Conservation (phyloP, 805 yeast species). For the Yamadazyma paraphyllophila region DNA sequence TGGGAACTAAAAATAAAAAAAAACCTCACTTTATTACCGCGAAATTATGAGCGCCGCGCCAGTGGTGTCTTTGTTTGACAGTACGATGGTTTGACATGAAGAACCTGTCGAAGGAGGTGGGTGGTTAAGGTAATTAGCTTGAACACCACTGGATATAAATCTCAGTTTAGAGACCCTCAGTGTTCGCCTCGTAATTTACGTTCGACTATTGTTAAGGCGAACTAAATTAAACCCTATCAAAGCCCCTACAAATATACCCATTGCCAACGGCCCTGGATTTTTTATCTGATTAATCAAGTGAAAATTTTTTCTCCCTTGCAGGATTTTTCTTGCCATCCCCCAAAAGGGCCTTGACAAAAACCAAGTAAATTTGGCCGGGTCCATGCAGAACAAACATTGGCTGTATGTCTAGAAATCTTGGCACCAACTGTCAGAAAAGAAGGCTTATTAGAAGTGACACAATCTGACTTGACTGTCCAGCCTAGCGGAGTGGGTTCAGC, state of each 20-base stretch:
- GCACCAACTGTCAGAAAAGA: not conserved
- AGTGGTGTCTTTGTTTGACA: not conserved
- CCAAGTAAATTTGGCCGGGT: not conserved
- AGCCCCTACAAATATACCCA: not conserved
- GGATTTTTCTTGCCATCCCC: not conserved
- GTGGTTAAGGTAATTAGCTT: conserved; percentile 1
- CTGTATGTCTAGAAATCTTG: not conserved
- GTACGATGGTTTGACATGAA: not conserved
- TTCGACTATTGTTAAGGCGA: not conserved
- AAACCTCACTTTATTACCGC: not conserved
- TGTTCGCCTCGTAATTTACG: not conserved
- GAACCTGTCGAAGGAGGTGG: not conserved
- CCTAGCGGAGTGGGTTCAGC: too few relatives aligned
- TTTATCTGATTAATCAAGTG: conserved; percentile 4
- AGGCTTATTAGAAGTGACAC: not conserved
- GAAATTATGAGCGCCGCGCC: not conserved
- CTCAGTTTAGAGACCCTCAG: not conserved
- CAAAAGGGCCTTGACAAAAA: not conserved
- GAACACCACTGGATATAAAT: not conserved
- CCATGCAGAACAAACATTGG: not conserved
- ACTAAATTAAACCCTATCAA: too few relatives aligned
- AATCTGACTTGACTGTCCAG: too few relatives aligned
- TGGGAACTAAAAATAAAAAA: not conserved
- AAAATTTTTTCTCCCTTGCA: not conserved
- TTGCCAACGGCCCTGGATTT: not conserved